These are phyloP conservation scores for Fraxinus latifolia DNA, from an alignment of 305 asterid genomes.

Conservation along the genomic window DNA sequence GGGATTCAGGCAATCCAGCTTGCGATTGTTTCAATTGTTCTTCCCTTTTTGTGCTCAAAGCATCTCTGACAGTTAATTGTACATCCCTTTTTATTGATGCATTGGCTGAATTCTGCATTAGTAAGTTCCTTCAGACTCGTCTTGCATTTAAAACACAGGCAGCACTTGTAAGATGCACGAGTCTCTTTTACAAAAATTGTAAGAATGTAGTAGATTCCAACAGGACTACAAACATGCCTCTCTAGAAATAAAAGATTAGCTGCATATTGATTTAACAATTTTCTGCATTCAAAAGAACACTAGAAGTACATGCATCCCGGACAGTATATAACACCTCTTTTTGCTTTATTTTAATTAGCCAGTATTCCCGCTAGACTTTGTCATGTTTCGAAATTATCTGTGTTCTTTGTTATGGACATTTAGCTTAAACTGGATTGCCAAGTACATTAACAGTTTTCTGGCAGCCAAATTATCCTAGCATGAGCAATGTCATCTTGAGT, in stretches of 20 bases:
- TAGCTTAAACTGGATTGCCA: background rate
- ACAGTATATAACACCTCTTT: background rate
- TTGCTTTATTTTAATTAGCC: background rate
- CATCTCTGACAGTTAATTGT: slow-evolving; percentile 74
- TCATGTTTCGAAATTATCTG: background rate
- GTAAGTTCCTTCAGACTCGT: slow-evolving; percentile 26
- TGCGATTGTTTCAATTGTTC: slow-evolving; percentile 48
- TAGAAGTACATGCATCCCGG: slow-evolving; percentile 8
- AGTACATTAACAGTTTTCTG: background rate
- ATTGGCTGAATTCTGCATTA: slow-evolving; percentile 60
- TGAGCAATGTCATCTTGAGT: background rate
- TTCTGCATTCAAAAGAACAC: background rate
- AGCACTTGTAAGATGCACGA: slow-evolving; percentile 6
- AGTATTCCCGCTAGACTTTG: background rate
- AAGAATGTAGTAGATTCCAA: background rate
- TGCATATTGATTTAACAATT: background rate
- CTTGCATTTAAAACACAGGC: slow-evolving; percentile 12
- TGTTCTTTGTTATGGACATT: background rate
- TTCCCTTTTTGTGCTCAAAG: slow-evolving; percentile 72
- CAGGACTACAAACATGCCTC: slow-evolving; percentile 16
- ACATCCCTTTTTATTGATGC: slow-evolving; percentile 52
- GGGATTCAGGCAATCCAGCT: slow-evolving; percentile 41
- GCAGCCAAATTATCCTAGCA: slow-evolving; percentile 8
- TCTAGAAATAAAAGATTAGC: slow-evolving; percentile 12
- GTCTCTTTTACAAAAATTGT: background rate